Evolutionary conservation across 768 basidiomycete genomes (phyloP), one percentile per base, ranked within the genome.

Genomic region (Hirschioporus abietinus): DNA sequence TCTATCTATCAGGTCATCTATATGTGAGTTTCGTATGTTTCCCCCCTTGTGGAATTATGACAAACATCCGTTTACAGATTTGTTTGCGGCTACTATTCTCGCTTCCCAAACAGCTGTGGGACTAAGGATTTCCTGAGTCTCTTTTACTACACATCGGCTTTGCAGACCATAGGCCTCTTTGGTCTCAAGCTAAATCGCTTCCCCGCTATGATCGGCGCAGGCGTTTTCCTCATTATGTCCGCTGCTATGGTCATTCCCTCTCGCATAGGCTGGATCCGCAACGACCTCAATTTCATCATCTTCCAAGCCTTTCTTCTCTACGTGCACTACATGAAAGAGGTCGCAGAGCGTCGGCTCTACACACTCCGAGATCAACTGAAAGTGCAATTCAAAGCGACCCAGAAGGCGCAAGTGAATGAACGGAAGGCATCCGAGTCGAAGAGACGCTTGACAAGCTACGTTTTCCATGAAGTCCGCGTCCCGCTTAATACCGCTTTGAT

Each of bases 401-500:
- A 93, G 82, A 86, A 89, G 77, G 82, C 84, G 0, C 80, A 82
- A 70, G 75, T 84, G 60, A 80, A 79, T 83, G 91, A 78, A 84
- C 88, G 70, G 82, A 91, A 82, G 81, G 76, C 85, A 64, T 86
- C 88, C 6, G 95, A 95, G 69, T 92, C 90, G 6, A 96, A 95
- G 74, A 83, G 89, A 24, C 85, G 91, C 20, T 80, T 92, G 26
- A 92, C 91, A 70, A 88, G 90, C 89, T 86, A 82, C 78, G 86
- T 83, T 69, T n/a, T 74, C 67, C 67, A 82, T 87, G 70, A 91
- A 82, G 91, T 92, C 76, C 87, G 91, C 68, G 91, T 92, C 66
- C 91, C 91, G 27, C 77, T 92, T 64, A 92, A 92, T 72, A 92
- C 90, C 58, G 91, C 91, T 12, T 79, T 95, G 17, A 80, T 96